Percentiles rank a stretch among this genome's conserved stretches.
Conservation (phyloP, 768 basidiomycete genomes). For the Hydnomerulius pinastri region DNA sequence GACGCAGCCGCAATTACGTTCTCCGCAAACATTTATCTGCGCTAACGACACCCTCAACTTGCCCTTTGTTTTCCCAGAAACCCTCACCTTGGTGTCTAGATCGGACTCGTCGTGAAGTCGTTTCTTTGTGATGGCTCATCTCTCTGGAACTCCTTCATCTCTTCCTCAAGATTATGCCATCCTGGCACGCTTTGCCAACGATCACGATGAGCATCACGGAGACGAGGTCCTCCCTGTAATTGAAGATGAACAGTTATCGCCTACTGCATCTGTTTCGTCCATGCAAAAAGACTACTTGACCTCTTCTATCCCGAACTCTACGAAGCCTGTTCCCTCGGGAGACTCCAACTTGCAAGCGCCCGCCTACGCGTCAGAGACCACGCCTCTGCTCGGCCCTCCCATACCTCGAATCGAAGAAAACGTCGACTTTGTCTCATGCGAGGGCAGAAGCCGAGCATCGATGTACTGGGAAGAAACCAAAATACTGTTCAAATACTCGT, state of each 20-base stretch:
- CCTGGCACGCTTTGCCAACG: slow-evolving; percentile 48
- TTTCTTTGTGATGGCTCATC: background rate
- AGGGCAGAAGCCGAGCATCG: slow-evolving; percentile 24
- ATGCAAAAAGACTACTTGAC: slow-evolving; percentile 5
- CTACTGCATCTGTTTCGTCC: background rate
- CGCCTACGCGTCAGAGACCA: slow-evolving; percentile 52
- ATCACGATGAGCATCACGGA: slow-evolving; percentile 20
- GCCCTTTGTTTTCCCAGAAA: background rate
- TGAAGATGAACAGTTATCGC: background rate
- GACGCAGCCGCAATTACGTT: background rate
- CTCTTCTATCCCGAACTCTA: background rate
- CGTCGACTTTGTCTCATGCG: slow-evolving; percentile 24
- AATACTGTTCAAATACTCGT: slow-evolving; percentile 63
- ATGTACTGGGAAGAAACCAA: slow-evolving; percentile 56
- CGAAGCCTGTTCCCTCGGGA: background rate
- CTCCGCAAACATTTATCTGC: background rate
- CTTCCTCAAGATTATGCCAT: slow-evolving; percentile 51
- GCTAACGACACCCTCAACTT: too few species aligned
- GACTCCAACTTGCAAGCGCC: slow-evolving; percentile 1
- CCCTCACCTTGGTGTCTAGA: background rate
- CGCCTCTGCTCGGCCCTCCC: slow-evolving; percentile 55
- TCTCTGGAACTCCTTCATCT: slow-evolving; percentile 9
- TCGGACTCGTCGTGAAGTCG: background rate
- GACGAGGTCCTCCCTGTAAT: slow-evolving; percentile 4
- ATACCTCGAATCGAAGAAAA: slow-evolving; percentile 55